Conservation (phyloP, 345 rosid species). For the Populus davidiana region DNA sequence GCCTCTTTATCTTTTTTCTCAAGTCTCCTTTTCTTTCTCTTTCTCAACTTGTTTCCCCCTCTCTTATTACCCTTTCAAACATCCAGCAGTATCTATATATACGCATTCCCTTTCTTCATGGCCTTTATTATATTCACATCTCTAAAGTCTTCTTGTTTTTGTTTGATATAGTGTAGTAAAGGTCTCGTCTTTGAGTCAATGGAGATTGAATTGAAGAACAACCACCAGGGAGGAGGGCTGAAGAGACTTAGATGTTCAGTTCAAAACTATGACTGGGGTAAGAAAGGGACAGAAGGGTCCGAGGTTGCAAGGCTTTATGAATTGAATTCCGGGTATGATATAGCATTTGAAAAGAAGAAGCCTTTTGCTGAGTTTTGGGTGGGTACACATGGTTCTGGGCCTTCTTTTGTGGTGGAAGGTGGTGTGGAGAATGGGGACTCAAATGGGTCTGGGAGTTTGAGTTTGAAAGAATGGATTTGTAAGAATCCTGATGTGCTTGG, state of each 20-base stretch:
- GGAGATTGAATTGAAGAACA: constrained; percentile 17
- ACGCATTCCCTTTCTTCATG: not conserved
- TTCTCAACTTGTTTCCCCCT: constrained; percentile 31
- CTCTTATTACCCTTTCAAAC: constrained; percentile 32
- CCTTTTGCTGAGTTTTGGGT: constrained; percentile 84
- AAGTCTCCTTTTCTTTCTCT: constrained; percentile 1
- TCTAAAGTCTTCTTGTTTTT: not conserved
- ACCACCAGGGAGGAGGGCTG: constrained; percentile 8
- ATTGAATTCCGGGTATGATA: constrained; percentile 46
- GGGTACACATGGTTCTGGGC: constrained; percentile 90
- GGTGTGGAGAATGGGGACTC: constrained; percentile 39
- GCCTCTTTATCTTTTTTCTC: constrained; percentile 4
- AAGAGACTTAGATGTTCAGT: constrained; percentile 65
- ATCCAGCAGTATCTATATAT: constrained; percentile 22
- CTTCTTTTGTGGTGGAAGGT: constrained; percentile 49
- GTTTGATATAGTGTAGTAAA: not conserved
- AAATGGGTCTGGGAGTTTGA: constrained; percentile 13
- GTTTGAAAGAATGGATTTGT: constrained; percentile 68
- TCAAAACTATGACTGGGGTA: constrained; percentile 88
- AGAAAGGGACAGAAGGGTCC: constrained; percentile 51
- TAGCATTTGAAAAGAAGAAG: constrained; percentile 34
- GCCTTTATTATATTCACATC: not conserved
- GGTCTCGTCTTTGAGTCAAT: not conserved
- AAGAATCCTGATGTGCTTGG: constrained; percentile 78
- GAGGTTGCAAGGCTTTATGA: constrained; percentile 60